Conservation (phyloP, 805 yeast genomes). For the Candida vartiovaarae region DNA sequence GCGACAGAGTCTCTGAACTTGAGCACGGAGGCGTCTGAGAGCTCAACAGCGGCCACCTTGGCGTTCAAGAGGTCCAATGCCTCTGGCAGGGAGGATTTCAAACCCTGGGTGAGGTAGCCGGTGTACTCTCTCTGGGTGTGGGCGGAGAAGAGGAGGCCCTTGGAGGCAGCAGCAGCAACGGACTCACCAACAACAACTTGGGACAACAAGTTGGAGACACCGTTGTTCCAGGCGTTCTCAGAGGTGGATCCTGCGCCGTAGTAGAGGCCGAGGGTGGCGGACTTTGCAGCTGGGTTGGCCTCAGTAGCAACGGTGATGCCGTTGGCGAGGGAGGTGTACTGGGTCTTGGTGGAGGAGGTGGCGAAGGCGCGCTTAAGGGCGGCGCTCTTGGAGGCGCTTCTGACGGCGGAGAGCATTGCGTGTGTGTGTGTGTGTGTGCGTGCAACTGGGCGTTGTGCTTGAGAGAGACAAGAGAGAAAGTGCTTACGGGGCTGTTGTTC, state of each 20-base stretch:
- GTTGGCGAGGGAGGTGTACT: conserved; percentile 64
- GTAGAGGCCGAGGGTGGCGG: conserved; percentile 63
- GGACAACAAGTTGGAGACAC: conserved; percentile 64
- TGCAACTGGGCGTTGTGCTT: too few relatives aligned
- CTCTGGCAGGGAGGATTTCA: conserved; percentile 40
- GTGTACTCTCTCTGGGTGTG: conserved; percentile 56
- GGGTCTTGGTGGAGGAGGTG: conserved; percentile 52
- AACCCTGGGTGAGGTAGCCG: conserved; percentile 50
- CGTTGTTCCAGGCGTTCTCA: conserved; percentile 77
- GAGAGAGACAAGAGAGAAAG: too few relatives aligned
- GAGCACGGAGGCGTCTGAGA: conserved; percentile 38
- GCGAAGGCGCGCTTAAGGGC: conserved; percentile 44
- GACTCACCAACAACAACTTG: conserved; percentile 36
- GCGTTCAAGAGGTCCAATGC: conserved; percentile 49
- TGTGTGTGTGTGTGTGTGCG: background rate
- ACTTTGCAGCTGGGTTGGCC: conserved; percentile 43
- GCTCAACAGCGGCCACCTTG: conserved; percentile 30
- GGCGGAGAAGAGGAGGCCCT: conserved; percentile 53
- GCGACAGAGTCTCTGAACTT: conserved; percentile 40
- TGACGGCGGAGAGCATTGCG: conserved; percentile 22
- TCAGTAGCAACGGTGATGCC: conserved; percentile 73
- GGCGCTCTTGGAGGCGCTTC: conserved; percentile 16
- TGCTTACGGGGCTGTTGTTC: too few relatives aligned
- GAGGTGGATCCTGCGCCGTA: conserved; percentile 73
- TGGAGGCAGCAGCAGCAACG: conserved; percentile 29